These are phyloP conservation scores for Nannochloris sp. DNA, from an alignment of 139 green algal genomes.

Conservation along the genomic window DNA sequence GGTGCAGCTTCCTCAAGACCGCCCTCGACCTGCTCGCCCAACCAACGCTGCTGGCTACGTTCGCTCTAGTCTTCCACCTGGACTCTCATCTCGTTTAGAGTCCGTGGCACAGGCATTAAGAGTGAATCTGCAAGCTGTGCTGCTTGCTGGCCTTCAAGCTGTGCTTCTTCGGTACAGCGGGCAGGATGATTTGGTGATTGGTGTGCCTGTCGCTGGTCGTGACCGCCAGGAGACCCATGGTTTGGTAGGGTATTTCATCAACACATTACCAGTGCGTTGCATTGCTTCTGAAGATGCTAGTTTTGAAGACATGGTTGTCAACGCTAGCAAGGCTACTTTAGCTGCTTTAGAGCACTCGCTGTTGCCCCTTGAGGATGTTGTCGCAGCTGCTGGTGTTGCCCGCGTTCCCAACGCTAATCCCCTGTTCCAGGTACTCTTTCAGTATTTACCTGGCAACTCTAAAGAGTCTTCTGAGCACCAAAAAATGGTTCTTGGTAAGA, in stretches of 20 bases:
- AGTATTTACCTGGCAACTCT: no score
- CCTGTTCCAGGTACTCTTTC: no score
- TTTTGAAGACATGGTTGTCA: conserved; percentile 1
- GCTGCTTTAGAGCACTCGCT: not conserved
- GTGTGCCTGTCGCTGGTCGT: not conserved
- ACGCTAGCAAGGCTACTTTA: not conserved
- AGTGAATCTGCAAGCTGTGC: not conserved
- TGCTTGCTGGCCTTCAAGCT: not conserved
- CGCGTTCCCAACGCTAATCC: no score
- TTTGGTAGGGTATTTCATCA: conserved; percentile 8
- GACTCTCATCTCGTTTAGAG: not conserved
- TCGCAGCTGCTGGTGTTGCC: no score
- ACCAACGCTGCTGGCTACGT: not conserved
- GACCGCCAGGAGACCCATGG: not conserved
- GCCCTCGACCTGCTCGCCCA: conserved; percentile 1
- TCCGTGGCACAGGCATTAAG: not conserved
- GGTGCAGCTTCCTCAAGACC: conserved; percentile 6
- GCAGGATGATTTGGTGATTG: not conserved
- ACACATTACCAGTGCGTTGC: not conserved
- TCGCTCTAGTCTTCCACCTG: not conserved
- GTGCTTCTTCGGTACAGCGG: not conserved
- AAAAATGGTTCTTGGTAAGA: no score
- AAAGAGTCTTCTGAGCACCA: no score
- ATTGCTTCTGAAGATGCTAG: not conserved
- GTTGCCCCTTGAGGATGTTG: not conserved